These are phyloP conservation scores for Lentinula detonsa DNA, from an alignment of 768 basidiomycete genomes.

Conservation along the genomic window DNA sequence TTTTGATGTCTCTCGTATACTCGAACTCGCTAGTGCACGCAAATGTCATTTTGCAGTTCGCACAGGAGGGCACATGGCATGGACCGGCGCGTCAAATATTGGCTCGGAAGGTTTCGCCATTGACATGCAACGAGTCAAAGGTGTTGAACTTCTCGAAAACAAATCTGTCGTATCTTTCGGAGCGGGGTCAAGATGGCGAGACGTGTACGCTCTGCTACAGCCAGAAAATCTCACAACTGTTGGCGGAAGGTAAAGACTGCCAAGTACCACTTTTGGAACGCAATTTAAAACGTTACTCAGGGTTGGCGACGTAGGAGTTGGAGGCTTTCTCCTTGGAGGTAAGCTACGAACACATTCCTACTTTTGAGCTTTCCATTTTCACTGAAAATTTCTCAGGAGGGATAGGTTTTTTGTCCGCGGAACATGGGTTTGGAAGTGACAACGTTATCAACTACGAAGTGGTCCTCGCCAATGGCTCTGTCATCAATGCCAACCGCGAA, in stretches of 20 bases:
- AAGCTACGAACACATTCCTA: neutral
- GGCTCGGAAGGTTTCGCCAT: slow-evolving; percentile 1
- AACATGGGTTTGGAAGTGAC: slow-evolving; percentile 14
- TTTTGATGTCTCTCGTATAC: slow-evolving; percentile 3
- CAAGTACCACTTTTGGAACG: neutral
- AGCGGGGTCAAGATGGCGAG: slow-evolving; percentile 2
- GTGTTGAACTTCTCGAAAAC: neutral
- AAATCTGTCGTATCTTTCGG: neutral
- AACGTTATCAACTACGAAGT: slow-evolving; percentile 15
- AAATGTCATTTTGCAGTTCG: slow-evolving; percentile 5
- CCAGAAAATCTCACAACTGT: slow-evolving; percentile 2
- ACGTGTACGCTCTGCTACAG: slow-evolving; percentile 2
- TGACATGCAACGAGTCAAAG: neutral
- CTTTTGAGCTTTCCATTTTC: neutral
- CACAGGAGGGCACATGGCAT: slow-evolving; percentile 8
- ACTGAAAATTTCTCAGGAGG: slow-evolving; percentile 9
- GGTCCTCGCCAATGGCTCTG: slow-evolving; percentile 12
- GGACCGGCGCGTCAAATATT: slow-evolving; percentile 7
- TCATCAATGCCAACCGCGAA: slow-evolving; percentile 10
- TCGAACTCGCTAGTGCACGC: neutral
- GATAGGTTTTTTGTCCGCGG: slow-evolving; percentile 12
- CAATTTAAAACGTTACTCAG: neutral
- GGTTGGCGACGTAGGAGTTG: slow-evolving; percentile 4
- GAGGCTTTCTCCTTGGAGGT: slow-evolving; percentile 8
- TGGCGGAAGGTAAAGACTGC: neutral